Evolutionary conservation across 768 basidiomycete genomes (phyloP).

Genomic region (Tubosaeta sp.): DNA sequence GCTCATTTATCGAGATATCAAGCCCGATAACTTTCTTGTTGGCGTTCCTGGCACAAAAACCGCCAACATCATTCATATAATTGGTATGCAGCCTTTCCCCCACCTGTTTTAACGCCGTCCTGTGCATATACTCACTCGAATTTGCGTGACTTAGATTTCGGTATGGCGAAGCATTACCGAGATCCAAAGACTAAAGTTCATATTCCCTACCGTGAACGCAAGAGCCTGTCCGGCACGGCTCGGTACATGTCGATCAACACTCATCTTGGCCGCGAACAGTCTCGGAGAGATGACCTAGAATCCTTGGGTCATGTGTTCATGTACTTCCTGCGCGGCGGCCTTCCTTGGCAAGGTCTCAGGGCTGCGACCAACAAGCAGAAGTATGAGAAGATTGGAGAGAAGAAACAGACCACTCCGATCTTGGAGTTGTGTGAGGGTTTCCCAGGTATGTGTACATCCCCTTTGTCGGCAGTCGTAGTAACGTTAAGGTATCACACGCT

Average conservation of each 20-base stretch:
- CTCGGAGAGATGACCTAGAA: constrained; percentile 93
- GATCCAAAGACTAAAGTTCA: constrained; percentile 97
- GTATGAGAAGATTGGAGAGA: constrained; percentile 99
- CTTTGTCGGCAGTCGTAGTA: background rate
- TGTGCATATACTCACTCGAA: constrained; percentile 5
- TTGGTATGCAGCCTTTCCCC: constrained; percentile 49
- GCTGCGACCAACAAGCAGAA: constrained; percentile 99
- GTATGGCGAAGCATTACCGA: constrained; percentile 99
- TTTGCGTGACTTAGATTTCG: constrained; percentile 65
- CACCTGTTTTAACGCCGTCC: background rate
- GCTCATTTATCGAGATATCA: constrained; percentile 97
- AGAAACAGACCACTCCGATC: constrained; percentile 93
- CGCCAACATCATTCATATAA: constrained; percentile 84
- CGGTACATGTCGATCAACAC: constrained; percentile 99
- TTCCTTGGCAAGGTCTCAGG: constrained; percentile 97
- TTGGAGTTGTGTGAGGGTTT: constrained; percentile 94
- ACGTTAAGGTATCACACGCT: background rate
- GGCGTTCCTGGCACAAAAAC: constrained; percentile 89
- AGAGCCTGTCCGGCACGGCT: constrained; percentile 93
- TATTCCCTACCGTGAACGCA: constrained; percentile 98
- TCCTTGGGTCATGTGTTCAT: constrained; percentile 98
- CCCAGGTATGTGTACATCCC: constrained; percentile 54
- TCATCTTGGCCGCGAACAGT: constrained; percentile 92
- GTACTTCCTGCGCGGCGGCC: constrained; percentile 94
- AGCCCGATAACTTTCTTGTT: constrained; percentile 98